Evolutionary conservation across 2,329 filamentous ascomycete species (phyloP).

Genomic region (Arthroderma uncinatum): DNA sequence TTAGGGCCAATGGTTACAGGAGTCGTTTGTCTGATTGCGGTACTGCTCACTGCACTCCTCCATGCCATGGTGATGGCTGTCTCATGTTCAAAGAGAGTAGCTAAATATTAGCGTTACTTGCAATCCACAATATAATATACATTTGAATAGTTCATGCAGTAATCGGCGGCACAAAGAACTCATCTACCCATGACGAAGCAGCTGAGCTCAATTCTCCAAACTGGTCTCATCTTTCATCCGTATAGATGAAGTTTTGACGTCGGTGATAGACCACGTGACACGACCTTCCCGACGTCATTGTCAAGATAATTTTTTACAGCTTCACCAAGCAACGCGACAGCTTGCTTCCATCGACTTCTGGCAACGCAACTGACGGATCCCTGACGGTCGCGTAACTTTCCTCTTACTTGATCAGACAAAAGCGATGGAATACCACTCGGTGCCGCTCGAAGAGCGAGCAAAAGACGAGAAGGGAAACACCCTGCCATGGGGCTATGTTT

Average conservation of each 20-base stretch:
- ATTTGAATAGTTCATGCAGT: too few relatives aligned
- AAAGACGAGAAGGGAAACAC: constrained; percentile 48
- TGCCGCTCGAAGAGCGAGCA: constrained; percentile 52
- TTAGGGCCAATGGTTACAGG: background rate
- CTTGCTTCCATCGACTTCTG: background rate
- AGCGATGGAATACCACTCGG: constrained; percentile 53
- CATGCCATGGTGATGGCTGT: background rate
- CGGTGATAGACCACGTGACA: too few relatives aligned
- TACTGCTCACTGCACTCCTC: background rate
- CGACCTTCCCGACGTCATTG: background rate
- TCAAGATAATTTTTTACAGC: background rate
- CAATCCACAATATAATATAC: background rate
- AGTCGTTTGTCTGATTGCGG: background rate
- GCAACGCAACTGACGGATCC: background rate
- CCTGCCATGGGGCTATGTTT: constrained; percentile 54
- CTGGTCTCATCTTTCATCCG: too few relatives aligned
- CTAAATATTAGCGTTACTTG: background rate
- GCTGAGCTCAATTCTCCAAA: too few relatives aligned
- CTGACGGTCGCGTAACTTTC: background rate
- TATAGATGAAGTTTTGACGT: too few relatives aligned
- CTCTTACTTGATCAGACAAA: background rate
- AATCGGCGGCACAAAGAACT: too few relatives aligned
- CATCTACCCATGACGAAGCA: too few relatives aligned
- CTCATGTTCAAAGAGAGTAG: background rate
- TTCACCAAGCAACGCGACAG: background rate